A percentile compares a stretch with the other conserved stretches of the same genome.
phyloP scores from a whole-genome alignment of 768 basidiomycete species.

The Phylloporus sp. region DNA sequence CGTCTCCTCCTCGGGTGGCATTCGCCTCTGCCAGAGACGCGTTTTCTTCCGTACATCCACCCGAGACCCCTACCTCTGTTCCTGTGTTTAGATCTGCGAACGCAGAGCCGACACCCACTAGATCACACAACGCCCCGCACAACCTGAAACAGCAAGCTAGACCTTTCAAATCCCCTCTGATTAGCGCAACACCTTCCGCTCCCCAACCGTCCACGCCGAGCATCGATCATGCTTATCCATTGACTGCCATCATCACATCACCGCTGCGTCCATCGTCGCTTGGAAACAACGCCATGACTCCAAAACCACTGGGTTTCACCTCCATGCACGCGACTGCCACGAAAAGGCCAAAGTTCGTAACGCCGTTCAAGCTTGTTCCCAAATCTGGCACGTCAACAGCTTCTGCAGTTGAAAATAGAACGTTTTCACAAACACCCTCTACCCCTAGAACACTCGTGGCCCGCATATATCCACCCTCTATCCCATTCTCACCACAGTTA shows the following conservation, averaged over 20 bases:
- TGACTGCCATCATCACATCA: slow-evolving; percentile 20
- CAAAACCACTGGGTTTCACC: slow-evolving; percentile 24
- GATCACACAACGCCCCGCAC: slow-evolving; percentile 8
- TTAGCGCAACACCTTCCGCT: slow-evolving; percentile 14
- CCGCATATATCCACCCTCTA: slow-evolving; percentile 25
- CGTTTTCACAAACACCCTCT: slow-evolving; percentile 1
- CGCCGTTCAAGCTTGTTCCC: slow-evolving; percentile 59
- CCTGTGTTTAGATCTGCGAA: slow-evolving; percentile 26
- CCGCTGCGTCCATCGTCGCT: slow-evolving; percentile 34
- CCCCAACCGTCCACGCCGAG: slow-evolving; percentile 30
- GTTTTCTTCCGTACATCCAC: slow-evolving; percentile 24
- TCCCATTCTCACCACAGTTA: slow-evolving; percentile 2
- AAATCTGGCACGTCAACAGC: slow-evolving; percentile 35
- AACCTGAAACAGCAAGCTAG: slow-evolving; percentile 23
- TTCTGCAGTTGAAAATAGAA: neutral
- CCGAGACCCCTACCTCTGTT: slow-evolving; percentile 40
- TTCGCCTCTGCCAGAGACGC: slow-evolving; percentile 39
- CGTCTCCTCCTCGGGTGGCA: slow-evolving; percentile 26
- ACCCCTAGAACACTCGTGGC: neutral
- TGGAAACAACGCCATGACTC: slow-evolving; percentile 11
- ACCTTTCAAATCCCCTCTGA: slow-evolving; percentile 47
- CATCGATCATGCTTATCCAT: slow-evolving; percentile 7
- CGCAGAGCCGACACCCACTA: slow-evolving; percentile 9
- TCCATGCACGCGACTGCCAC: slow-evolving; percentile 27
- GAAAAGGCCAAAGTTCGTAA: slow-evolving; percentile 44